These are phyloP conservation scores for Aspergillus sp. DNA, from an alignment of 2,329 filamentous ascomycete species.

Conservation along the genomic window DNA sequence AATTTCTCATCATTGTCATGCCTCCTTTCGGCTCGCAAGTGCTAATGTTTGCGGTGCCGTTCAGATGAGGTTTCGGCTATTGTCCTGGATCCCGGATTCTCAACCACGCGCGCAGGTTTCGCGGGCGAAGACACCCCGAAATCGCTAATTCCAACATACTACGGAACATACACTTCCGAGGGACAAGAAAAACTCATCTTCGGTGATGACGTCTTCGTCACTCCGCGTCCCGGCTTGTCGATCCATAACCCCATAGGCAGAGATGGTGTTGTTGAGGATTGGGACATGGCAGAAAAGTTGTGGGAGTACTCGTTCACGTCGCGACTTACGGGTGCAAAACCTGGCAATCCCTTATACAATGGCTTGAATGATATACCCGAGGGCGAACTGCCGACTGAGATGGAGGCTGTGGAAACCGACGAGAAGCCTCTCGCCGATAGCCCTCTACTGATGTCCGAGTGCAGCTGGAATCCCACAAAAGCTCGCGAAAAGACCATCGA, in stretches of 20 bases:
- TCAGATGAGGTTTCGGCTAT: slow-evolving; percentile 96
- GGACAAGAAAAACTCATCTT: slow-evolving; percentile 65
- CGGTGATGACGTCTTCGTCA: slow-evolving; percentile 85
- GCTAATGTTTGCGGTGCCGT: slow-evolving; percentile 10
- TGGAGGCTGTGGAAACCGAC: slow-evolving; percentile 60
- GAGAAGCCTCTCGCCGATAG: slow-evolving; percentile 84
- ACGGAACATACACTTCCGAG: slow-evolving; percentile 62
- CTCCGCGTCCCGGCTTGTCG: slow-evolving; percentile 72
- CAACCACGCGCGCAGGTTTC: slow-evolving; percentile 87
- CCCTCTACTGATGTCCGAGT: slow-evolving; percentile 89
- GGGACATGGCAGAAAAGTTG: slow-evolving; percentile 83
- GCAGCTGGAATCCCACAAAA: slow-evolving; percentile 86
- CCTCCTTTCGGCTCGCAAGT: not conserved
- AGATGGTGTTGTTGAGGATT: slow-evolving; percentile 91
- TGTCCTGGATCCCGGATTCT: slow-evolving; percentile 92
- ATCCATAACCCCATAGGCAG: slow-evolving; percentile 88
- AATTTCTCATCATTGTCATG: not conserved
- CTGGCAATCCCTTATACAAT: slow-evolving; percentile 70
- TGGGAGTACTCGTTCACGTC: slow-evolving; percentile 94
- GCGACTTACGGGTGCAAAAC: slow-evolving; percentile 75
- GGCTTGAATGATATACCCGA: slow-evolving; percentile 70
- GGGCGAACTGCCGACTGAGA: slow-evolving; percentile 58
- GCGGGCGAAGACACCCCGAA: slow-evolving; percentile 97
- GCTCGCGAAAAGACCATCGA: slow-evolving; percentile 92
- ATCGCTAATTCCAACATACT: slow-evolving; percentile 86